A percentile compares a stretch with the other conserved stretches of the same genome.
These are phyloP conservation scores for Colletotrichum kahawae DNA, from an alignment of 2,329 filamentous ascomycete species.

Conservation along the genomic window DNA sequence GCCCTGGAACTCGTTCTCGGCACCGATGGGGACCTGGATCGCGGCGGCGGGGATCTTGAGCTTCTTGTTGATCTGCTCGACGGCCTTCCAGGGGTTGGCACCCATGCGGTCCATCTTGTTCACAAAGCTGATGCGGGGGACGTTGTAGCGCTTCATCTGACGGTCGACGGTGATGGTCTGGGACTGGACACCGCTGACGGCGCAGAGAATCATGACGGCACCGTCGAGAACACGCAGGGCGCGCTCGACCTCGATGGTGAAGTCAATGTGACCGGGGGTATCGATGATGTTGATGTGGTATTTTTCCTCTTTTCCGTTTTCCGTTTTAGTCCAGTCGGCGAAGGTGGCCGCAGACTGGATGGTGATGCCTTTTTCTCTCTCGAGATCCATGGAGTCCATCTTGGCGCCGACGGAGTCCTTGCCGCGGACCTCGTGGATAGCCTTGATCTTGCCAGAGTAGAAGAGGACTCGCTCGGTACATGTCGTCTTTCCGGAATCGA, in stretches of 20 bases:
- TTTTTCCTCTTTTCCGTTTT: constrained; percentile 82
- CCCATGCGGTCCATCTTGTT: constrained; percentile 99
- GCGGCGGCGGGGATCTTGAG: constrained; percentile 92
- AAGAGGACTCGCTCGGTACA: constrained; percentile 95
- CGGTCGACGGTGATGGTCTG: constrained; percentile 98
- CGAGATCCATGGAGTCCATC: constrained; percentile 99
- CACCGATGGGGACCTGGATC: constrained; percentile 91
- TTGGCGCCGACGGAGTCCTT: constrained; percentile 96
- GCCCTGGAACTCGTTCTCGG: constrained; percentile 89
- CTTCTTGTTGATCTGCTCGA: constrained; percentile 97
- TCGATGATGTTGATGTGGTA: constrained; percentile 99
- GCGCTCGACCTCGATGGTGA: constrained; percentile 97
- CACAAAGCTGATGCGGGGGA: constrained; percentile 93
- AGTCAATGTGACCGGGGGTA: constrained; percentile 98
- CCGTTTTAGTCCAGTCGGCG: constrained; percentile 92
- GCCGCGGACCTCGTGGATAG: constrained; percentile 95
- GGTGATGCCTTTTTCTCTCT: constrained; percentile 97
- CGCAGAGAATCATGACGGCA: constrained; percentile 97
- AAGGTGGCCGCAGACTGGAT: constrained; percentile 98
- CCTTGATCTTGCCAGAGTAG: constrained; percentile 96
- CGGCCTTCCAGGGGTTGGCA: constrained; percentile 95
- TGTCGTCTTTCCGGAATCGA: constrained; percentile 98
- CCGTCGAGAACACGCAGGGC: constrained; percentile 94
- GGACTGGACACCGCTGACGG: constrained; percentile 94
- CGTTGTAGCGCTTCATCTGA: constrained; percentile 98